Percentiles rank a stretch among this genome's conserved stretches.
Conservation (phyloP, 139 green algal species). For the Chlorella vulgaris region DNA sequence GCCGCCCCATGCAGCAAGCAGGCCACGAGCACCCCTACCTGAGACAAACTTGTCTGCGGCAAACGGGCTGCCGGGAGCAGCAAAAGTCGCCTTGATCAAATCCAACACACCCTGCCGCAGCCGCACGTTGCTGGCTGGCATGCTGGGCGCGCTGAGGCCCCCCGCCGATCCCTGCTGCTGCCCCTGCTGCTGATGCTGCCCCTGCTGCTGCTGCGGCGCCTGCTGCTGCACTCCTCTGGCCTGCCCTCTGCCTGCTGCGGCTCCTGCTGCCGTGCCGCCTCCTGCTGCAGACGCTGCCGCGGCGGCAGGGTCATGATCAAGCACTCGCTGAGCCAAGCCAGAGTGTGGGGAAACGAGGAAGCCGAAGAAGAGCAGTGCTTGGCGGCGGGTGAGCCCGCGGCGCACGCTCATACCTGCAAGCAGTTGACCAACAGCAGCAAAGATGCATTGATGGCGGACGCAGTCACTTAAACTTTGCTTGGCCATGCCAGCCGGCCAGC, state of each 20-base stretch:
- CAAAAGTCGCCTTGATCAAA: conserved; percentile 37
- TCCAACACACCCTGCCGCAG: conserved; percentile 38
- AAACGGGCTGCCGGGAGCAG: conserved; percentile 46
- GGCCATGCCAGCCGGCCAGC: no score
- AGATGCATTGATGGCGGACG: no score
- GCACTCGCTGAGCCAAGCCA: conserved; percentile 21
- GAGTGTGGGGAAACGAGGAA: conserved; percentile 38
- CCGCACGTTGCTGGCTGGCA: background rate
- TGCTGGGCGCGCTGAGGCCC: background rate
- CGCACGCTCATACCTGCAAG: conserved; percentile 14
- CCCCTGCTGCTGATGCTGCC: background rate
- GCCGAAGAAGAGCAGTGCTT: conserved; percentile 34
- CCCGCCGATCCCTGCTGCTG: no score
- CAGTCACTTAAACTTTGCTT: no score
- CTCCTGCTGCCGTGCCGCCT: no score
- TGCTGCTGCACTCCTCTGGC: no score
- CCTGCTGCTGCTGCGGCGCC: background rate
- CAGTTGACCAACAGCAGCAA: background rate
- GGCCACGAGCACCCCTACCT: conserved; percentile 29
- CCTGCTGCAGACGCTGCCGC: background rate
- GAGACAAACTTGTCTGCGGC: conserved; percentile 30
- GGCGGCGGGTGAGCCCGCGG: conserved; percentile 23
- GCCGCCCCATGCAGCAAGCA: no score
- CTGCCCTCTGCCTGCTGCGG: background rate
- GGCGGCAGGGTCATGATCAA: conserved; percentile 6